Conservation (phyloP, 495 filamentous ascomycete species). For the Podospora australis region DNA sequence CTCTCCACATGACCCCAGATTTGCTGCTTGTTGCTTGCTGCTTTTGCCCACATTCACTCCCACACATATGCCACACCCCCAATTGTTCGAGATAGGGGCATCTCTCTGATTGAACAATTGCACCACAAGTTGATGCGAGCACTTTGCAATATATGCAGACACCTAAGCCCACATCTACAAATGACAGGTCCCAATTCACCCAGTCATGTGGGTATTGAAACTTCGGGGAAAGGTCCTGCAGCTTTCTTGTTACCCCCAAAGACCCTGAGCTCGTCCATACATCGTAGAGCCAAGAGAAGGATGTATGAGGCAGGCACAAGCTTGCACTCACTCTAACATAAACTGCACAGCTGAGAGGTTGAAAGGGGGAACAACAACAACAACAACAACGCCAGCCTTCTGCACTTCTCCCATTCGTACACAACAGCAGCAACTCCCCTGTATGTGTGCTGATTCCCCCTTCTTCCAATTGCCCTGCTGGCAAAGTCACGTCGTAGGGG, state of each 20-base stretch:
- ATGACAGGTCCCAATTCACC: neutral
- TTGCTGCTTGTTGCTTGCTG: neutral
- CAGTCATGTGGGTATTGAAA: neutral
- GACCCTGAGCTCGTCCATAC: too few species aligned
- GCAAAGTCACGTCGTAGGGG: neutral
- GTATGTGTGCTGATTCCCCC: neutral
- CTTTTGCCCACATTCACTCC: neutral
- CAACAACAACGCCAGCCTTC: neutral
- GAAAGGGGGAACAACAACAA: neutral
- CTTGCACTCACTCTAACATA: too few species aligned
- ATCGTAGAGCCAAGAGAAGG: neutral
- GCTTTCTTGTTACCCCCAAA: too few species aligned
- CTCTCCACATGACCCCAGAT: neutral
- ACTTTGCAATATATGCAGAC: neutral
- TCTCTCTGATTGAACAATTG: neutral
- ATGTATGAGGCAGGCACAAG: neutral
- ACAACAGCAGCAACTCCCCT: neutral
- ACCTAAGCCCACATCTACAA: too few species aligned
- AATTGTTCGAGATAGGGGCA: neutral
- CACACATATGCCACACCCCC: neutral
- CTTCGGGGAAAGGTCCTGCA: neutral
- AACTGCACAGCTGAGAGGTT: neutral
- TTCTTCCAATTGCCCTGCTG: neutral
- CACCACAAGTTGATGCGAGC: neutral
- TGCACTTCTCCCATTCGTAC: neutral